Conservation (phyloP, 2,329 filamentous ascomycete genomes). For the Fusarium chuoi region DNA sequence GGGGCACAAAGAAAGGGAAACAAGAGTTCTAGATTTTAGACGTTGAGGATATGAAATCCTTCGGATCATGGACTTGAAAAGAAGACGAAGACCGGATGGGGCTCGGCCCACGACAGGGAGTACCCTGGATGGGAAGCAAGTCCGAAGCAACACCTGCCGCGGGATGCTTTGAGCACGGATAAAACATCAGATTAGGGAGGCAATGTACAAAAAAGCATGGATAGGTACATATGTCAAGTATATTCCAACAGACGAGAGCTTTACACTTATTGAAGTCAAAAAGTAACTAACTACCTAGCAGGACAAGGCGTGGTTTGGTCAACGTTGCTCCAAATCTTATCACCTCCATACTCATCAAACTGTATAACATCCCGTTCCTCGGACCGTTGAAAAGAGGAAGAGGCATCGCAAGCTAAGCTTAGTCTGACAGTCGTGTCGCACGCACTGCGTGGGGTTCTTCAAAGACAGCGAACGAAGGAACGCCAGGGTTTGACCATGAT, state of each 20-base stretch:
- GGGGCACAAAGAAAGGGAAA: constrained; percentile 13
- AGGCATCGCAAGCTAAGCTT: constrained; percentile 19
- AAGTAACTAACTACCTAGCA: neutral
- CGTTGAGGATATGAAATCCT: constrained; percentile 5
- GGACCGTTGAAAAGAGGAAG: neutral
- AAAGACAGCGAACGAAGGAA: constrained; percentile 2
- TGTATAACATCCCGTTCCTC: neutral
- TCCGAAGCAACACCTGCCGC: constrained; percentile 36
- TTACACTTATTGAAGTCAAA: neutral
- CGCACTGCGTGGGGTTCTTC: neutral
- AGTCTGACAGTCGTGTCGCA: neutral
- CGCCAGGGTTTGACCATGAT: constrained; percentile 11
- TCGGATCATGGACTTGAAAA: constrained; percentile 10
- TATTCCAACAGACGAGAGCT: neutral
- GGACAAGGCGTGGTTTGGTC: neutral
- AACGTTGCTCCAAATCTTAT: constrained; percentile 10
- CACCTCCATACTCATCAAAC: neutral
- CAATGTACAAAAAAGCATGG: neutral
- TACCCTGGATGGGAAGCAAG: constrained; percentile 35
- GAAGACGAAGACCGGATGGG: constrained; percentile 18
- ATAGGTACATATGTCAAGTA: neutral
- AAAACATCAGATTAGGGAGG: constrained; percentile 20
- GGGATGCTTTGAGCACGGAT: constrained; percentile 29
- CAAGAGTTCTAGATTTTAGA: constrained; percentile 18
- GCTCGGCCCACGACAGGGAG: constrained; percentile 27